A percentile compares a stretch with the other conserved stretches of the same genome.
Evolutionary conservation across 148 eudicot genomes (phyloP).

Genomic region (Salicornia ramosissima): DNA sequence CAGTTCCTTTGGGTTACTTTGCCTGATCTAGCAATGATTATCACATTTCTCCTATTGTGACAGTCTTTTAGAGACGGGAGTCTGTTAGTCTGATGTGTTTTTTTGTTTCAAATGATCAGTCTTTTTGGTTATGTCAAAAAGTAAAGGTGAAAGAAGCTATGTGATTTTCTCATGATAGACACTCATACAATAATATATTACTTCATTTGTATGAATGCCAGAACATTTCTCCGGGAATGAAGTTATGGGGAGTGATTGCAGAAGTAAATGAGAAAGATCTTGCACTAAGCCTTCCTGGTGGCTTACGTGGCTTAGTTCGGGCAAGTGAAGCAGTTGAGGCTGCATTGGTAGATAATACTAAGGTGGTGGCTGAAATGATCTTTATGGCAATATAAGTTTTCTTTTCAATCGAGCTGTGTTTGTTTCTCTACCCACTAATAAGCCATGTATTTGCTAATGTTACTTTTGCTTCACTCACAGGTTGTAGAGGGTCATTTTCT

Average conservation of each 20-base stretch:
- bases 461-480: slow-evolving; percentile 26
- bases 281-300: slow-evolving; percentile 90
- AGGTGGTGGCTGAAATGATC: slow-evolving; percentile 27
- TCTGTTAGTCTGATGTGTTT: neutral
- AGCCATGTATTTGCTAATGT: neutral
- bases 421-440: neutral
- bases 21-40: neutral
- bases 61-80: neutral
- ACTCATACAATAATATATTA: slow-evolving; percentile 5
- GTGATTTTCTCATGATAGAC: neutral
- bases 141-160: neutral
- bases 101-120: neutral
- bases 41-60: no score
- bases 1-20: neutral
- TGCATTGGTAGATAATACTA: slow-evolving; percentile 31
- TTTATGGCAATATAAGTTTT: slow-evolving; percentile 1
- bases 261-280: slow-evolving; percentile 91
- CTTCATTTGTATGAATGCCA: slow-evolving; percentile 31
- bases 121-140: neutral
- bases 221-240: slow-evolving; percentile 94
- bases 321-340: slow-evolving; percentile 73
- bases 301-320: slow-evolving; percentile 88
- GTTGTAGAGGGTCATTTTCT: slow-evolving; percentile 47
- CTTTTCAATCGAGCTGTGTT: neutral
- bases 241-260: slow-evolving; percentile 84